These are phyloP conservation scores for Drosera spatulata DNA, from an alignment of 179 eudicot genomes.

Conservation along the genomic window DNA sequence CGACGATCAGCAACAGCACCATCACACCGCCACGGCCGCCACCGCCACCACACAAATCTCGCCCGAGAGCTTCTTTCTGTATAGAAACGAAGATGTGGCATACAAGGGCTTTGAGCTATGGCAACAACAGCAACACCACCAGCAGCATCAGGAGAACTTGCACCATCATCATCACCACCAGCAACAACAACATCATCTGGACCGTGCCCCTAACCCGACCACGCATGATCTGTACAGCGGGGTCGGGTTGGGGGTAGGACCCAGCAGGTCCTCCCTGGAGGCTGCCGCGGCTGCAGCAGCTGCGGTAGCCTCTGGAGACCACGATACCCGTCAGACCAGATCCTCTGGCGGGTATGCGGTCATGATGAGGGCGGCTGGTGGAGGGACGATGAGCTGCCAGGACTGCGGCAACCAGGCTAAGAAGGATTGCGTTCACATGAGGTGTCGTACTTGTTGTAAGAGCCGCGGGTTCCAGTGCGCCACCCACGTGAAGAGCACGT, in stretches of 20 bases:
- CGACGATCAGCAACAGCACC: constrained; percentile 12
- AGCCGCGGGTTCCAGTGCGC: too few relatives aligned
- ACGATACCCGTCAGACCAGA: not conserved
- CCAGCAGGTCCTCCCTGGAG: constrained; percentile 6
- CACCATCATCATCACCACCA: not conserved
- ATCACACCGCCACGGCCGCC: constrained; percentile 1
- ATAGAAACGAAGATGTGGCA: constrained; percentile 19
- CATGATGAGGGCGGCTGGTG: constrained; percentile 19
- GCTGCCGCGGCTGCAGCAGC: not conserved
- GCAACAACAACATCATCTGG: too few relatives aligned
- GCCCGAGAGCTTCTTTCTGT: constrained; percentile 35
- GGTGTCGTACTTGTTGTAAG: too few relatives aligned
- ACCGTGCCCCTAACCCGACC: not conserved
- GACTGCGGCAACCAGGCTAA: too few relatives aligned
- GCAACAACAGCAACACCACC: constrained; percentile 23
- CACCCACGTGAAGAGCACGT: too few relatives aligned
- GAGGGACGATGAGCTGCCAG: constrained; percentile 17
- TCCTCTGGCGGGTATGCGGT: not conserved
- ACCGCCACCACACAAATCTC: constrained; percentile 8
- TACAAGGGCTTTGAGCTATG: constrained; percentile 48
- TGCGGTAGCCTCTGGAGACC: constrained; percentile 1
- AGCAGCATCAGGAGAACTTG: not conserved
- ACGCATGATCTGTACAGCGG: constrained; percentile 30
- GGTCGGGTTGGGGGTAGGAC: constrained; percentile 18
- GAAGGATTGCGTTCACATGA: too few relatives aligned